Base-by-base conservation (phyloP, 495 filamentous ascomycete genomes). In the Ramalina intermedia region DNA sequence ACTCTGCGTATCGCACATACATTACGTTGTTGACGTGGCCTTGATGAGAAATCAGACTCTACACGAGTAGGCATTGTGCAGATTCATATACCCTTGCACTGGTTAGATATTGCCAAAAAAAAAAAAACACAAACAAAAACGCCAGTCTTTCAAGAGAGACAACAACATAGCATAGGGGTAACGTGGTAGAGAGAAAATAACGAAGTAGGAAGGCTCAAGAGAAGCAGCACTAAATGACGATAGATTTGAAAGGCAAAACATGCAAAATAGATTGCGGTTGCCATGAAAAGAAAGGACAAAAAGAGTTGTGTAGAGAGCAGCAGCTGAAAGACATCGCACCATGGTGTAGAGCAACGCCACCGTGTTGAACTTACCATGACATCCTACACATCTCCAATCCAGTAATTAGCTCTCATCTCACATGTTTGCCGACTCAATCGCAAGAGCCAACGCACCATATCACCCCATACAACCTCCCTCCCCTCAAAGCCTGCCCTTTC, bases 11-110 rank as follows among this genome's bases (percentile, higher is more conserved):
- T 51, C 83, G 75, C 51, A 79, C 77, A 58, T 94, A 95, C 46
- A 70, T 78, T 48, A 91, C 81, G 55, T 94, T 94, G 61, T 94
- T 95, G 21, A 95, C 82, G 60, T 96, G 90, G 4, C 81, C 82
- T 81, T 58, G 5, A 20, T 41, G 23, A 37, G 38, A 42, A 52
- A 48, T 59, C 55, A 50, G 37, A 41, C 8, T 9, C 6, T 8
- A 41, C 17, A 41, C 21, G 39, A 41, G 38, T 35, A 16, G 41
- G 23, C 17, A 36, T 37, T 9, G n/a, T 35, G 23, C 45, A 47
- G 33, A 24, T 14, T 33, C 23, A 33, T 18, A 41, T 26, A 49
- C 21, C 29, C 29, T 40, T 13, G n/a, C 36, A 41, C 13, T 14
- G 36, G 12, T 44, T 14, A 44, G 41, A 44, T 11, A 41, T 14